Evolutionary conservation across 2,329 filamentous ascomycete species (phyloP), one percentile per base, ranked within the genome.

Genomic region (Beauveria brongniartii): DNA sequence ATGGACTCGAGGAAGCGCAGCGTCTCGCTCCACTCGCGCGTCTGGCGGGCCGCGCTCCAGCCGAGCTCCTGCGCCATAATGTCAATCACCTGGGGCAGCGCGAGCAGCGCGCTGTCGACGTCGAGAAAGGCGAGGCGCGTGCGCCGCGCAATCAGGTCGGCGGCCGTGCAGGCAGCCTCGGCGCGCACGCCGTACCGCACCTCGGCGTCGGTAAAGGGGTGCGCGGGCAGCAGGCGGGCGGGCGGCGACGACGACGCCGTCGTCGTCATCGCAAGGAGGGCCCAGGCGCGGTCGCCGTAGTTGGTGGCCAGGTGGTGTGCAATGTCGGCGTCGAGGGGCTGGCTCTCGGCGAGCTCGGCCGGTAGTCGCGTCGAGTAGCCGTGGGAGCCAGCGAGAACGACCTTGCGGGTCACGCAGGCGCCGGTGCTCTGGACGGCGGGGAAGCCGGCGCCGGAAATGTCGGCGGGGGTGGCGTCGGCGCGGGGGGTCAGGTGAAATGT

Each of bases 51-150:
- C 56, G 73, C 73, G 66, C 78, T 80, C 88, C 88, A 91, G 54
- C 80, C 74, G 53, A 90, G 76, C 73, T 91, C 87, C 64, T 86
- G 83, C 30, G 75, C 81, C 85, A 91, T 90, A 55, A 91, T 73
- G 68, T 91, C 88, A 65, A 91, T 88, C 60, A 91, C 83, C 22
- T 74, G 76, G 8, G 88, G 88, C 20, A 91, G 79, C 1, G 87
- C 83, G 69, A 88, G 82, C 12, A 91, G 80, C 0, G 88, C 85
- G 28, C 85, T 85, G 69, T 89, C 82, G 1, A 87, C 87, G 71
- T 91, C 90, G 64, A 91, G 75, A 77, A 91, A 91, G n/a, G 88
- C 86, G 50, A 91, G 77, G 59, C 88, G 82, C 48, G 86, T 91
- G 61, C 88, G 80, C 60, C 88, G 84, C 18, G 87, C 85, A 61